Percentiles rank a stretch among this genome's conserved stretches.
These are phyloP conservation scores for Blepharisma stoltei DNA, from an alignment of 73 alveolate species.

Conservation along the genomic window DNA sequence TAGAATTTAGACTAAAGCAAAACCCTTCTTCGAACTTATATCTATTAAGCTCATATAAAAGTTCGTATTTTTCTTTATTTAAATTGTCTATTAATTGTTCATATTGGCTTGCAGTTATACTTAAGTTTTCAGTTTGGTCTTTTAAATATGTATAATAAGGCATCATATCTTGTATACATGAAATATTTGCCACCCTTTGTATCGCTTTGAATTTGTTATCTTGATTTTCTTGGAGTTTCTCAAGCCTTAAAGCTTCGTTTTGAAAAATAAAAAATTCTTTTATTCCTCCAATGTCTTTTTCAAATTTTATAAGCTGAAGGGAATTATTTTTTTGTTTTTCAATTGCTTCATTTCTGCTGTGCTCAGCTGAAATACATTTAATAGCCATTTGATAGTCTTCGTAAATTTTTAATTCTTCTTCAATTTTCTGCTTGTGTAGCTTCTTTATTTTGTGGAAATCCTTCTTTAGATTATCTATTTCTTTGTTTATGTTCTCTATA, in stretches of 20 bases:
- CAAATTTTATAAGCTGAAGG: neutral
- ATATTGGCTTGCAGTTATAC: neutral
- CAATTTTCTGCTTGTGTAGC: neutral
- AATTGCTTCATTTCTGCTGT: neutral
- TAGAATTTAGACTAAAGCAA: too few species aligned
- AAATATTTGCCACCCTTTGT: slow-evolving; percentile 4
- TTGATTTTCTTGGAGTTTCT: neutral
- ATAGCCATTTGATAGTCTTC: neutral
- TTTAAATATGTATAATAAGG: slow-evolving; percentile 8
- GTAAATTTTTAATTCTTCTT: neutral
- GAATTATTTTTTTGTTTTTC: neutral
- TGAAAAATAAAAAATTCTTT: neutral
- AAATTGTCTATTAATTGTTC: neutral
- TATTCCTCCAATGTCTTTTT: slow-evolving; percentile 2
- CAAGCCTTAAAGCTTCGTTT: neutral
- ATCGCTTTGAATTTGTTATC: slow-evolving; percentile 12
- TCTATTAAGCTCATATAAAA: neutral
- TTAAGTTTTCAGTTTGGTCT: neutral
- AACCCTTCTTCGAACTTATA: too few species aligned
- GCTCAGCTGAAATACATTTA: neutral
- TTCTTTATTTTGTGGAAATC: neutral
- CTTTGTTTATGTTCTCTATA: neutral
- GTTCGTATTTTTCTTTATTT: neutral
- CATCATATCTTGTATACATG: neutral
- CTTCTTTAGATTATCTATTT: neutral